phyloP scores from a whole-genome alignment of 2,329 filamentous ascomycete species.

The Pseudogymnoascus sp. region DNA sequence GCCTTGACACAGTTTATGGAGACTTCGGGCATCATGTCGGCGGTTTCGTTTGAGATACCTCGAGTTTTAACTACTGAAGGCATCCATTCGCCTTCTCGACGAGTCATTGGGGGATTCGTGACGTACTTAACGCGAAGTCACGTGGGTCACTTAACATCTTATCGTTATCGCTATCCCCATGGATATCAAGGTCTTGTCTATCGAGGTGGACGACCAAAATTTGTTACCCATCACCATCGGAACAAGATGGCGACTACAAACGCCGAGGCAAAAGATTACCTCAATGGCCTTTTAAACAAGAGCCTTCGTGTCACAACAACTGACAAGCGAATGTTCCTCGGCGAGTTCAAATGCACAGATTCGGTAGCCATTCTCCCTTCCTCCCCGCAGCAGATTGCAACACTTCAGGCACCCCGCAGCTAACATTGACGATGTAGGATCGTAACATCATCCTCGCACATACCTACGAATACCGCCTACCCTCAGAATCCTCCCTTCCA shows the following conservation, averaged over 20 bases:
- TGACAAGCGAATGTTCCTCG: constrained; percentile 82
- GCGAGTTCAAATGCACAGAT: constrained; percentile 91
- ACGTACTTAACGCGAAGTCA: constrained; percentile 7
- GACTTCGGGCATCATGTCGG: background rate
- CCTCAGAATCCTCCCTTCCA: constrained; percentile 44
- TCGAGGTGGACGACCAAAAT: background rate
- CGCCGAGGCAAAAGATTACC: constrained; percentile 47
- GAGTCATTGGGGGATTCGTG: constrained; percentile 3
- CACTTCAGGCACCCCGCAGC: background rate
- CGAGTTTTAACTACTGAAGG: background rate
- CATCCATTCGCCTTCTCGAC: constrained; percentile 8
- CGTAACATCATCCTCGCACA: constrained; percentile 79
- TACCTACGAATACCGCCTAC: constrained; percentile 83
- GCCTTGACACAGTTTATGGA: background rate
- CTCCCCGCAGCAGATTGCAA: background rate
- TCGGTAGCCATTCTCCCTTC: constrained; percentile 45
- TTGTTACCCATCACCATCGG: background rate
- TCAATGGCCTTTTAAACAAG: constrained; percentile 65
- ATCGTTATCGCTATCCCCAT: background rate
- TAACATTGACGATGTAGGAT: constrained; percentile 47
- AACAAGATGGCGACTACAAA: constrained; percentile 27
- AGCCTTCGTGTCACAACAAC: constrained; percentile 72
- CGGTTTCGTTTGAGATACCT: background rate
- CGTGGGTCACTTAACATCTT: background rate
- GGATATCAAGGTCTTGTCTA: background rate